These are phyloP conservation scores for Fusarium sp. DNA, from an alignment of 2,329 filamentous ascomycete species.

Conservation along the genomic window DNA sequence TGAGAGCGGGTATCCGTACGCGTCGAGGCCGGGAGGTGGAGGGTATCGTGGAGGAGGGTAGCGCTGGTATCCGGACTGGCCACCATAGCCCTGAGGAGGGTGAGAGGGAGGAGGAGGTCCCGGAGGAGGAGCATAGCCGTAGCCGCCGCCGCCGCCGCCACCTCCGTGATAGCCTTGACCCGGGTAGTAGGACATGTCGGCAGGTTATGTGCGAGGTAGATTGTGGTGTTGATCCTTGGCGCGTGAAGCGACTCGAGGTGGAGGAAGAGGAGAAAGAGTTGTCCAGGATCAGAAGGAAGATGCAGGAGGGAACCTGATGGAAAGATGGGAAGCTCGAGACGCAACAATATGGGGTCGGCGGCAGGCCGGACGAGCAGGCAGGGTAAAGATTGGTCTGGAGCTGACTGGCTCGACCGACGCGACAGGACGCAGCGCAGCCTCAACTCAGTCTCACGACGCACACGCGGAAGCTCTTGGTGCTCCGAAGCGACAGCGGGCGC, in stretches of 20 bases:
- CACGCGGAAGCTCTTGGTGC: constrained; percentile 3
- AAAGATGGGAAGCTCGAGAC: constrained; percentile 10
- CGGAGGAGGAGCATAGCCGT: constrained; percentile 40
- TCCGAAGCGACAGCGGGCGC: constrained; percentile 22
- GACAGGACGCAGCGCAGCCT: not conserved
- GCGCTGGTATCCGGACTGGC: constrained; percentile 38
- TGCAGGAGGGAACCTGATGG: constrained; percentile 20
- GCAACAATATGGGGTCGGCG: constrained; percentile 22
- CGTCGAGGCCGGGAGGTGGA: constrained; percentile 54
- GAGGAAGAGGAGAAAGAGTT: not conserved
- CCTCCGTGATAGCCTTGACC: constrained; percentile 53
- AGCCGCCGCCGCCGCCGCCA: constrained; percentile 41
- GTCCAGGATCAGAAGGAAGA: constrained; percentile 6
- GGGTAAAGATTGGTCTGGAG: constrained; percentile 2
- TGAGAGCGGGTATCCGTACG: constrained; percentile 57
- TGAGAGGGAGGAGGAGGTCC: constrained; percentile 22
- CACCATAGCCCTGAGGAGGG: constrained; percentile 31
- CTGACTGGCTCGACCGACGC: not conserved
- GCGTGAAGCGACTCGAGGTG: constrained; percentile 8
- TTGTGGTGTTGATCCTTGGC: constrained; percentile 5
- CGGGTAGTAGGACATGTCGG: constrained; percentile 52
- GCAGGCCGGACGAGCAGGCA: not conserved
- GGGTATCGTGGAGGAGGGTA: constrained; percentile 49
- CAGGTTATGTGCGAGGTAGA: constrained; percentile 9
- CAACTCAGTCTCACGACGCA: constrained; percentile 11